Evolutionary conservation across 257 asterid genomes (phyloP), one percentile per base, ranked within the genome.

Genomic region (Solanum bukasovii): DNA sequence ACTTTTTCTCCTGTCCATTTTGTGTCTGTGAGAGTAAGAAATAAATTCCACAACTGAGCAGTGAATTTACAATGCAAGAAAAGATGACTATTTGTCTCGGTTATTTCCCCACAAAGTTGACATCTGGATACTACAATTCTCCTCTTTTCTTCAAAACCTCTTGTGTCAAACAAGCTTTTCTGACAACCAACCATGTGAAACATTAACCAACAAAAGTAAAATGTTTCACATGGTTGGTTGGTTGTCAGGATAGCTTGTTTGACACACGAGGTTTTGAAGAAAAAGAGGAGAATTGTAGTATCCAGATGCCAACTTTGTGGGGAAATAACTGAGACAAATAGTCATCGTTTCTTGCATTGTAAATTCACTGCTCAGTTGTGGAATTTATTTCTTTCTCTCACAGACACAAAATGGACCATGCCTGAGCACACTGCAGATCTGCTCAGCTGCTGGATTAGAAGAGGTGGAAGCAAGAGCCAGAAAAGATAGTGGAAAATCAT

Each of bases 1-100:
- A 95, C 98, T 90, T 97, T 96, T 92, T 96, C 98, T 85, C 99
- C 99, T 3, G 96, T 97, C 91, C 91, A 6, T 56, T 56, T 7
- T 56, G 65, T 56, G 65, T 56, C 65, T 18, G 10, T 56, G 65
- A 56, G 65, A 56, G 63, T 56, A 20, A 56, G 9, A 52, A 56
- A 49, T 6, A 56, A 56, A 18, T 18, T 56, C 10, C 65, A 2
- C 65, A 56, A 56, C 10, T 56, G 10, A 18, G 65, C n/a, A 18
- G 65, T 18, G 65, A 56, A 56, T 18, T 56, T 56, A 52, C 65
- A 56, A 56, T 18, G 65, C 65, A 18, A 56, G 65, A 56, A 56
- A 56, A 56, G 65, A 56, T 56, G 4, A 56, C 65, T 56, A 18
- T 18, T 56, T 56, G 63, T 16, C n/a, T 56, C 65, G 4, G 20